A percentile compares a stretch with the other conserved stretches of the same genome.
Evolutionary conservation across 768 basidiomycete species (phyloP).

Genomic region (Russula foetens): DNA sequence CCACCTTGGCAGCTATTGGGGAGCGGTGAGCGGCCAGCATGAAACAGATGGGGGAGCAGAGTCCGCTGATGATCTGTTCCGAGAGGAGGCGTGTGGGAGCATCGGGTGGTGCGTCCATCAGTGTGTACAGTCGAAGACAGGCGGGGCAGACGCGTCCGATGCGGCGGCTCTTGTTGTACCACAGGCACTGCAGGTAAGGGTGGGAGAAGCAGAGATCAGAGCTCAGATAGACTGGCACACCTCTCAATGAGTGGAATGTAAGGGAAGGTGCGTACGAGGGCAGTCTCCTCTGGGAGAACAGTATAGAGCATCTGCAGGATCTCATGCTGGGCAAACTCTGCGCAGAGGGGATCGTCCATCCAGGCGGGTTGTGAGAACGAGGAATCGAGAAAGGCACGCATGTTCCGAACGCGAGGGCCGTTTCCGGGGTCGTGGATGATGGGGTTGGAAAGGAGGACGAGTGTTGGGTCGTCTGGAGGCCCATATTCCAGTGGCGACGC

Average conservation of each 20-base stretch:
- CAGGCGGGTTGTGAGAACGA: conserved; percentile 62
- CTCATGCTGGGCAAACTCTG: conserved; percentile 71
- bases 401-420: conserved; percentile 65
- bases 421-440: conserved; percentile 74
- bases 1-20: conserved; percentile 51
- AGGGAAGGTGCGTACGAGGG: conserved; percentile 44
- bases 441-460: conserved; percentile 31
- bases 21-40: conserved; percentile 60
- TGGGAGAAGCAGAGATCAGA: neutral
- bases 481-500: neutral
- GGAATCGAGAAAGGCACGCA: conserved; percentile 55
- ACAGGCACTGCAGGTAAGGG: conserved; percentile 45
- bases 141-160: conserved; percentile 69
- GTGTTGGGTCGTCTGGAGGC: conserved; percentile 14
- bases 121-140: conserved; percentile 61
- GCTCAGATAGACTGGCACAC: neutral
- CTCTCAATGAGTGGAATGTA: neutral
- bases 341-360: conserved; percentile 56
- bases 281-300: conserved; percentile 62
- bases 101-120: conserved; percentile 58
- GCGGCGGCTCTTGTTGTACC: conserved; percentile 79
- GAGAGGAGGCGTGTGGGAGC: conserved; percentile 38
- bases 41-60: conserved; percentile 76
- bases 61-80: conserved; percentile 68
- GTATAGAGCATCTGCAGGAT: conserved; percentile 64